Percentiles rank a stretch among this genome's conserved stretches.
phyloP scores from a whole-genome alignment of 805 yeast genomes.

The Candida oleophila region DNA sequence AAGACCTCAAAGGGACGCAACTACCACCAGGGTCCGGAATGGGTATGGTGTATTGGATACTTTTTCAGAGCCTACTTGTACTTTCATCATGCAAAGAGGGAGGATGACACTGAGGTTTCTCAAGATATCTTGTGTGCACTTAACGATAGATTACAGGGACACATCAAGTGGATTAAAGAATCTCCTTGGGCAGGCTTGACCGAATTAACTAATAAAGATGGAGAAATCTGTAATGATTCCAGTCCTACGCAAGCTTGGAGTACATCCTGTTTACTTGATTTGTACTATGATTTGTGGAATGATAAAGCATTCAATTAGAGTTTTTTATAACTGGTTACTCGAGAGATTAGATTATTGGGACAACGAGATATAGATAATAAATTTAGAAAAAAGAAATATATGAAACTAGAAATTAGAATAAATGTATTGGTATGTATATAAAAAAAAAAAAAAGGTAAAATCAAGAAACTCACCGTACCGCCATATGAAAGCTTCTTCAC shows the following conservation, averaged over 20 bases:
- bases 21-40: conserved; percentile 98
- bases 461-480: too few species aligned
- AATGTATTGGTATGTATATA: too few species aligned
- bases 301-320: conserved; percentile 8
- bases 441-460: too few species aligned
- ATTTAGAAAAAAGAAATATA: too few species aligned
- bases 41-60: conserved; percentile 93
- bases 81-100: conserved; percentile 47
- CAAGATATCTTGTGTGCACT: conserved; percentile 56
- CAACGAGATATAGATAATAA: too few species aligned
- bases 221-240: conserved; percentile 77
- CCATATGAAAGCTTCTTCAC: too few species aligned
- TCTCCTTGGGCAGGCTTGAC: conserved; percentile 93
- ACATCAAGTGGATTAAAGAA: conserved; percentile 65
- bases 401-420: too few species aligned
- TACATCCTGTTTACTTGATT: conserved; percentile 77
- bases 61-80: conserved; percentile 74
- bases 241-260: conserved; percentile 99
- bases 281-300: conserved; percentile 63
- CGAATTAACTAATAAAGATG: conserved; percentile 87
- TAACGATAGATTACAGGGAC: conserved; percentile 59
- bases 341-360: too few species aligned
- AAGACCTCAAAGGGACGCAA: conserved; percentile 94
- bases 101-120: conserved; percentile 25
- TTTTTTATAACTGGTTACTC: too few species aligned